Evolutionary conservation across 2,329 filamentous ascomycete genomes (phyloP), one percentile per base, ranked within the genome.

Genomic region (Fusarium sp.): DNA sequence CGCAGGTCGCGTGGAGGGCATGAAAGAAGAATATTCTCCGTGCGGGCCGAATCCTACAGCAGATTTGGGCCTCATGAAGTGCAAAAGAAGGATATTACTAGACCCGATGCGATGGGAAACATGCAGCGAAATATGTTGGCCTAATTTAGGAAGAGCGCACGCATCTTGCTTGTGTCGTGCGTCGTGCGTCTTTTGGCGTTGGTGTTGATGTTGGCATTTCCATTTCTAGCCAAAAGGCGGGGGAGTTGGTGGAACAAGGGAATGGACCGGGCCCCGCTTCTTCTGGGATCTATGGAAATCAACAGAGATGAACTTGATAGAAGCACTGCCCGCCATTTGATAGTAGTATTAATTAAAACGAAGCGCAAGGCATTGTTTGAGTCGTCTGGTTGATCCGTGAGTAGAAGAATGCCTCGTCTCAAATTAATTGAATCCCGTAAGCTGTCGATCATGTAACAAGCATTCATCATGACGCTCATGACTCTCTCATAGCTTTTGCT

Each of bases 11-110:
- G 44, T 58, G 39, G 31, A 51, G n/a, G 60, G 39, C 44, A 62
- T 69, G 44, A 51, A 43, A 62, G 48, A 46, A 49, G 43, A 62
- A 57, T 56, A 58, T 54, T 67, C 53, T 65, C 58, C 67, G 68
- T 49, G 50, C 51, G 58, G 51, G 58, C 63, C 67, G 67, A 70
- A 64, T 70, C 46, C 55, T 34, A 42, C 43, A 52, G 23, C 23
- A 52, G 37, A 9, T 34, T 54, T 54, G 45, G 67, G 45, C 43
- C 34, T 63, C 34, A 63, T 43, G 23, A 42, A 28, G 26, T 28
- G 51, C 46, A 41, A 49, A 37, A 39, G 37, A 25, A 43, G 37
- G 50, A 16, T 21, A 41, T 26, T 41, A 39, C 41, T 52, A 50
- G 44, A 44, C 46, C 52, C 16, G 13, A 39, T 44, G 19, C 34